Conservation (phyloP, 2,329 filamentous ascomycete genomes). For the Fusarium globosum region DNA sequence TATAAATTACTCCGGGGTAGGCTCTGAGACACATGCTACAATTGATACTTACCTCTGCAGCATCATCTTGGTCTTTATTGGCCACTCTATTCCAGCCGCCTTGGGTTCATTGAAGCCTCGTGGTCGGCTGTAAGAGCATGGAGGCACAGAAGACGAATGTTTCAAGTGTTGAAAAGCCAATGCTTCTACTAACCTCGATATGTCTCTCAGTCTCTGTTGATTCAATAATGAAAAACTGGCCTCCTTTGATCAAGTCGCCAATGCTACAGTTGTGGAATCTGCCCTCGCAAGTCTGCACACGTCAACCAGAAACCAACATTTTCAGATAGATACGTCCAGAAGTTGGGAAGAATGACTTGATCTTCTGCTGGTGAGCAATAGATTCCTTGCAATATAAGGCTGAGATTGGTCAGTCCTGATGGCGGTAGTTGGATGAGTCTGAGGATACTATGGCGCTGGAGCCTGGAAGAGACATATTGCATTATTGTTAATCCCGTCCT, state of each 20-base stretch:
- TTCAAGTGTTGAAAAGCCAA: no score
- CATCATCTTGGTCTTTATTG: no score
- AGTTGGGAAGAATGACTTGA: neutral
- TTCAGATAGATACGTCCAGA: accelerated
- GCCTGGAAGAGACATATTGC: neutral
- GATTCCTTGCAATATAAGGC: neutral
- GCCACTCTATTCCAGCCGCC: no score
- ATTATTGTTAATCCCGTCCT: neutral
- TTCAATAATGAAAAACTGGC: no score
- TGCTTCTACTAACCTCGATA: no score
- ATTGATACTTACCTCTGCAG: no score
- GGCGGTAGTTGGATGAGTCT: neutral
- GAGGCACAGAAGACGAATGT: no score
- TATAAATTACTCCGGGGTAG: no score
- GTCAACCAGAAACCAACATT: neutral
- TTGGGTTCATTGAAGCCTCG: no score
- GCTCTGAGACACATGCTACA: no score
- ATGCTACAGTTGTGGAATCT: neutral
- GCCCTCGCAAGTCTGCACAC: neutral
- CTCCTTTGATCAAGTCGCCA: neutral
- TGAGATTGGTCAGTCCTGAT: neutral
- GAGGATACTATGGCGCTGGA: neutral
- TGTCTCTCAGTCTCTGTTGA: no score
- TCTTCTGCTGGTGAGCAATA: accelerated
- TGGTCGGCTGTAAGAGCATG: no score